A percentile compares a stretch with the other conserved stretches of the same genome.
Evolutionary conservation across 169 alveolate species (phyloP).

Genomic region (Plasmodium knowlesi): DNA sequence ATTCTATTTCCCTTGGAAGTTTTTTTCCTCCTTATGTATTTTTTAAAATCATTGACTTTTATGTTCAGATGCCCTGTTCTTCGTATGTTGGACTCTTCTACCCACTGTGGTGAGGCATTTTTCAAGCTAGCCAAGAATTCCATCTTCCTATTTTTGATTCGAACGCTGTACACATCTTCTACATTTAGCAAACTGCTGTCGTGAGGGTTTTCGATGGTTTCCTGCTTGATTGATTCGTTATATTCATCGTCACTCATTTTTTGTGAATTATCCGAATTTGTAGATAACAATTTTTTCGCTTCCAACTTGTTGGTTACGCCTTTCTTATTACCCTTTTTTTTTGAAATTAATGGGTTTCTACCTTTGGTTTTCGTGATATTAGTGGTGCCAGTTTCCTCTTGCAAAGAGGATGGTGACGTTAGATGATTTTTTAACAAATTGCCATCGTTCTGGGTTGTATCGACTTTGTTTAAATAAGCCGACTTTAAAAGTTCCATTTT

Average conservation of each 20-base stretch:
- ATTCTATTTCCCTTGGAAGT: conserved; percentile 50
- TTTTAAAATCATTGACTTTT: conserved; percentile 73
- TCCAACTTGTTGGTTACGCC: conserved; percentile 34
- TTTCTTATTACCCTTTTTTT: conserved; percentile 12
- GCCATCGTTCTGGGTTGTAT: conserved; percentile 13
- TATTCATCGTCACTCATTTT: conserved; percentile 56
- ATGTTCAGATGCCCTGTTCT: conserved; percentile 68
- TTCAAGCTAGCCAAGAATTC: conserved; percentile 72
- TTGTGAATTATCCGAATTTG: conserved; percentile 32
- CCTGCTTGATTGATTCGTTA: conserved; percentile 41
- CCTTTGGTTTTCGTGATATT: conserved; percentile 26
- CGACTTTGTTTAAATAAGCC: conserved; percentile 24
- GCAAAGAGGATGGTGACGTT: conserved; percentile 5
- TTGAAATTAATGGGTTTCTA: conserved; percentile 32
- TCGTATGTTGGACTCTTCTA: conserved; percentile 64
- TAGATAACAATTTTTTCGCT: conserved; percentile 14
- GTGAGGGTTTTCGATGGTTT: neutral
- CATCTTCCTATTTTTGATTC: conserved; percentile 63
- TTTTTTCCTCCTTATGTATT: conserved; percentile 55
- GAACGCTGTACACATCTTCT: conserved; percentile 72
- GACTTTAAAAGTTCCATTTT: conserved; percentile 69
- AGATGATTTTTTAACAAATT: conserved; percentile 13
- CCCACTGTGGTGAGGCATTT: conserved; percentile 72
- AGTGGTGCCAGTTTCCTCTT: conserved; percentile 15
- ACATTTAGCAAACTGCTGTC: conserved; percentile 49